phyloP scores from a whole-genome alignment of 2,329 filamentous ascomycete genomes.

The Balansia obtecta region DNA sequence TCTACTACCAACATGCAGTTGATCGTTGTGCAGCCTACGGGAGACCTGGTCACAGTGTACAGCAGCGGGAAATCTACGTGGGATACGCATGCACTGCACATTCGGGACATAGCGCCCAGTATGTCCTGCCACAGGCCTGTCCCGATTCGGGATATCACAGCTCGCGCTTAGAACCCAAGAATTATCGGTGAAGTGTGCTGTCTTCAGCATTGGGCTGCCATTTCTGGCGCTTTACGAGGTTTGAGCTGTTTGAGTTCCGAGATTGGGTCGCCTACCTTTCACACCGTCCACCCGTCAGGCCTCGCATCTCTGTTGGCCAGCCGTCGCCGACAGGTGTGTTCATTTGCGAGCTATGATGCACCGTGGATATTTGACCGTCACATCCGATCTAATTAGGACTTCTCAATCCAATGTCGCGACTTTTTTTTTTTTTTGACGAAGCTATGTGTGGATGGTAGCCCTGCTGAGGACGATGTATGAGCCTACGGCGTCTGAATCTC shows the following conservation, averaged over 20 bases:
- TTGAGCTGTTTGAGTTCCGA: slow-evolving; percentile 30
- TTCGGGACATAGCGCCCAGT: slow-evolving; percentile 23
- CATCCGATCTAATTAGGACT: neutral
- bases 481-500: slow-evolving; percentile 9
- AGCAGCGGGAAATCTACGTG: slow-evolving; percentile 67
- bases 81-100: slow-evolving; percentile 58
- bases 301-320: slow-evolving; percentile 36
- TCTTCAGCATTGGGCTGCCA: slow-evolving; percentile 37
- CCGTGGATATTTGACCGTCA: neutral
- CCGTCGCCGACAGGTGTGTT: slow-evolving; percentile 19
- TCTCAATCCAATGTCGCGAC: slow-evolving; percentile 7
- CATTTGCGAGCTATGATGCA: neutral
- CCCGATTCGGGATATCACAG: slow-evolving; percentile 45
- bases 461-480: slow-evolving; percentile 19
- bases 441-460: slow-evolving; percentile 11
- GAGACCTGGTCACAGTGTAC: slow-evolving; percentile 56
- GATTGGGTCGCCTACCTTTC: slow-evolving; percentile 36
- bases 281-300: slow-evolving; percentile 33
- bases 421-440: slow-evolving; percentile 7
- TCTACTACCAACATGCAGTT: slow-evolving; percentile 78
- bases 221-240: slow-evolving; percentile 26
- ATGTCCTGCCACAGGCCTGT: slow-evolving; percentile 29
- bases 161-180: slow-evolving; percentile 30
- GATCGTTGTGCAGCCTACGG: slow-evolving; percentile 71
- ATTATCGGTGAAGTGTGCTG: slow-evolving; percentile 39